Evolutionary conservation across 2,329 filamentous ascomycete genomes (phyloP).

Genomic region (Fusarium piperis): DNA sequence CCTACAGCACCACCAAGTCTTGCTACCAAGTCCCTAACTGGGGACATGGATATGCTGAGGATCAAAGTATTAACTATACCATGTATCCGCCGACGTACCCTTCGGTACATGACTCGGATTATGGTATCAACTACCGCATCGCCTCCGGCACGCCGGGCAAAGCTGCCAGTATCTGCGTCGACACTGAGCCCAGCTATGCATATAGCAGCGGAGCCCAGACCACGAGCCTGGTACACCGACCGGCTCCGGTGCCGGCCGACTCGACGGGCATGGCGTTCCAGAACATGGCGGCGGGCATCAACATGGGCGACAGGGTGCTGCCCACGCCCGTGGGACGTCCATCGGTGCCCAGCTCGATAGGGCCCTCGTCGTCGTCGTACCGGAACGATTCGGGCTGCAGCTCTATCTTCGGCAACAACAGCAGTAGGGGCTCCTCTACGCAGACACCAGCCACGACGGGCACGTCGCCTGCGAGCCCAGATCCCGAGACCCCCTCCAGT

Average conservation of each 20-base stretch:
- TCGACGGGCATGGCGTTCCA: slow-evolving; percentile 34
- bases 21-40: slow-evolving; percentile 41
- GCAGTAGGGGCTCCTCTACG: slow-evolving; percentile 7
- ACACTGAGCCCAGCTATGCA: slow-evolving; percentile 41
- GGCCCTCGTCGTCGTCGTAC: slow-evolving; percentile 37
- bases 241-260: slow-evolving; percentile 19
- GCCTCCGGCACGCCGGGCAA: slow-evolving; percentile 28
- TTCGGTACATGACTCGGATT: slow-evolving; percentile 36
- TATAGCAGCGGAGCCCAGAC: slow-evolving; percentile 32
- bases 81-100: slow-evolving; percentile 37
- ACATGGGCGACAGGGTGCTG: slow-evolving; percentile 33
- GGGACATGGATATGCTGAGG: slow-evolving; percentile 40
- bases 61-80: slow-evolving; percentile 38
- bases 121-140: slow-evolving; percentile 44
- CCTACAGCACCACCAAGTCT: slow-evolving; percentile 40
- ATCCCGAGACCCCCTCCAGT: slow-evolving; percentile 32
- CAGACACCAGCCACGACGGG: slow-evolving; percentile 29
- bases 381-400: slow-evolving; percentile 40
- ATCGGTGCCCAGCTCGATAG: slow-evolving; percentile 29
- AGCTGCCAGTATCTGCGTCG: slow-evolving; percentile 37
- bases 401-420: slow-evolving; percentile 36
- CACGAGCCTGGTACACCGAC: slow-evolving; percentile 28
- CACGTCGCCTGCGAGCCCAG: slow-evolving; percentile 33
- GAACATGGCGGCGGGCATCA: slow-evolving; percentile 25
- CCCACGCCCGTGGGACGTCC: slow-evolving; percentile 29